Conservation (phyloP, 768 basidiomycete species). For the Mycena pura region DNA sequence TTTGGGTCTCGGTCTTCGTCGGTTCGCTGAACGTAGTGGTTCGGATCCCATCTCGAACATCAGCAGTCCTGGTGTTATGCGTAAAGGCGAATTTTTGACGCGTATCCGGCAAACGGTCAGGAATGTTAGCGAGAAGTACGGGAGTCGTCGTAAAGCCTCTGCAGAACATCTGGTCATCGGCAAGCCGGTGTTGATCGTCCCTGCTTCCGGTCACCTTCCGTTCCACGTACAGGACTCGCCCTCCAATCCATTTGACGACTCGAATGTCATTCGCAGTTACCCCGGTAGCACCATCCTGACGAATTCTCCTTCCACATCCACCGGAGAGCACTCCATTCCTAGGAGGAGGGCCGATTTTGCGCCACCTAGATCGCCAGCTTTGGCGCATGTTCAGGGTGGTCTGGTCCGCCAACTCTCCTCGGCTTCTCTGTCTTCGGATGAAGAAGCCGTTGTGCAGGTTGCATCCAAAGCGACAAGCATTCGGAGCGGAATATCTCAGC, state of each 20-base stretch:
- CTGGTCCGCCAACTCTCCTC: conserved; percentile 44
- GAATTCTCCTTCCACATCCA: conserved; percentile 70
- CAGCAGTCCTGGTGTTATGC: conserved; percentile 63
- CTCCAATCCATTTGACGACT: conserved; percentile 50
- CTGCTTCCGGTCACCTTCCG: conserved; percentile 30
- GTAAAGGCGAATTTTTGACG: conserved; percentile 73
- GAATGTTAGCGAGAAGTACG: conserved; percentile 69
- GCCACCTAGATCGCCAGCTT: conserved; percentile 57
- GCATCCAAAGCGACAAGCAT: conserved; percentile 63
- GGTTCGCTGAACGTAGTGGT: conserved; percentile 53
- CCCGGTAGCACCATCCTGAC: conserved; percentile 58
- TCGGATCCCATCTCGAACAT: conserved; percentile 36
- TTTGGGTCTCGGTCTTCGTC: conserved; percentile 56
- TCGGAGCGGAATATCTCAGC: conserved; percentile 48
- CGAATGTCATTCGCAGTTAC: conserved; percentile 41
- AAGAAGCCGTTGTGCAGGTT: conserved; percentile 53
- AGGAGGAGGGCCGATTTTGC: conserved; percentile 73
- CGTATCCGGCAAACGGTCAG: conserved; percentile 68
- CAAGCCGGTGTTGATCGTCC: conserved; percentile 55
- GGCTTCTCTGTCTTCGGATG: conserved; percentile 41
- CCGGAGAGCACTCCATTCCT: conserved; percentile 69
- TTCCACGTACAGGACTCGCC: conserved; percentile 42
- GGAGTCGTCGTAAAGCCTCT: conserved; percentile 39
- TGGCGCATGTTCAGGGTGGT: conserved; percentile 48
- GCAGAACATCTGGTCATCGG: conserved; percentile 60